Percentiles rank a stretch among this genome's conserved stretches.
phyloP scores from a whole-genome alignment of 352 stramenopile species.

The Globisporangium viniferum region DNA sequence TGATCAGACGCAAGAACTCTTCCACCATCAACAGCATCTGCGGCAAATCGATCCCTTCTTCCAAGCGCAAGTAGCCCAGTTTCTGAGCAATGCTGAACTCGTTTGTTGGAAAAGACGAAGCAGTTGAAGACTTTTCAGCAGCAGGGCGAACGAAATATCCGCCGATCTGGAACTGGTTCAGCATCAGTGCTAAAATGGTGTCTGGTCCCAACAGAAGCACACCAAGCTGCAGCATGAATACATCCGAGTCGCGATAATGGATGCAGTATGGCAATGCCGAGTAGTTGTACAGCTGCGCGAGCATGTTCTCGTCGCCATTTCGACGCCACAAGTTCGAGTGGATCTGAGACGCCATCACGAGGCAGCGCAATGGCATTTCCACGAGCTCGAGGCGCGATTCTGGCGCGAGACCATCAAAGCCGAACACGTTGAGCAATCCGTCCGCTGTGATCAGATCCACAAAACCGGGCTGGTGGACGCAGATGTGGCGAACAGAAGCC shows the following conservation, averaged over 20 bases:
- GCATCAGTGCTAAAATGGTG: constrained; percentile 55
- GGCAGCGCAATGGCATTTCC: constrained; percentile 73
- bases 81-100: constrained; percentile 15
- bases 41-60: constrained; percentile 64
- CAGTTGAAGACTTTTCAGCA: neutral
- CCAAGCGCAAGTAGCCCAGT: constrained; percentile 45
- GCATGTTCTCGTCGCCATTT: constrained; percentile 89
- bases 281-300: constrained; percentile 89
- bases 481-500: constrained; percentile 66
- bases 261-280: constrained; percentile 85
- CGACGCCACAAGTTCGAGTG: constrained; percentile 84
- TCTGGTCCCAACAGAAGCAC: constrained; percentile 66
- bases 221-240: constrained; percentile 76
- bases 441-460: constrained; percentile 41
- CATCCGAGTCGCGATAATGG: constrained; percentile 80
- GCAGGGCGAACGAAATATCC: constrained; percentile 49
- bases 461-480: constrained; percentile 54
- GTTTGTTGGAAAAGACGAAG: constrained; percentile 4
- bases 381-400: constrained; percentile 61
- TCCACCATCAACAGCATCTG: constrained; percentile 79
- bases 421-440: constrained; percentile 51
- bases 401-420: constrained; percentile 43
- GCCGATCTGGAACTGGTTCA: constrained; percentile 78
- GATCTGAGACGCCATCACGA: constrained; percentile 87
- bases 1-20: constrained; percentile 78